Evolutionary conservation across 495 filamentous ascomycete genomes (phyloP), one percentile per base, ranked within the genome.

Genomic region (Sporormia fimetaria): DNA sequence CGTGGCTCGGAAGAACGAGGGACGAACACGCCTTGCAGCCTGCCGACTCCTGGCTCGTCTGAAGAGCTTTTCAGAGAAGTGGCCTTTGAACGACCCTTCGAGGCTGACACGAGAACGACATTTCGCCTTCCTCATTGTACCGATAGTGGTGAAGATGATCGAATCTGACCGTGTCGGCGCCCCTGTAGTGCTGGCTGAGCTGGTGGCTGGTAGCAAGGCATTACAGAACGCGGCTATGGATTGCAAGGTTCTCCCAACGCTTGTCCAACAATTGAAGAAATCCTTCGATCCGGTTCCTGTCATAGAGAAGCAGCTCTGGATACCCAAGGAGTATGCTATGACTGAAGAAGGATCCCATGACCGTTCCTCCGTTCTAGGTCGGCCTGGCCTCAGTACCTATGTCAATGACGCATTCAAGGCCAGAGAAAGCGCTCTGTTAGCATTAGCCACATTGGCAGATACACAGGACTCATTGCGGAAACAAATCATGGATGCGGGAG

Each of bases 401-500:
- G 64, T 79, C 37, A 67, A 72, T 5, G 87, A 95, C 60, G 71
- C 77, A 16, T 76, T 86, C 65, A 79, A 71, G 53, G 74, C 83
- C 42, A 72, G 88, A 33, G 82, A 86, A 57, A 76, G 74, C 33
- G 74, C 80, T n/a, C 62, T 98, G 17, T 76, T 75, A 42, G 83
- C 83, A 8, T 61, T 96, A 33, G 81, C 83, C 29, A 76, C 81
- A 4, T 57, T 98, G 42, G 77, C 81, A 11, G 70, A 81, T 4
- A 78, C 80, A 54, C 86, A 85, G 36, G 87, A 96, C 41, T 75
- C 83, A 24, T 87, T 86, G 50, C 72, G 87, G 18, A 94, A 93
- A 57, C 67, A 69, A 3, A 69, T 96, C 29, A 81, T 88, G 34
- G 83, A 88, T 15, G 74, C 81, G 36, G 85, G 84, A 2, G 71